These are phyloP conservation scores for Cornus florida DNA, from an alignment of 148 eudicot genomes.

Conservation along the genomic window DNA sequence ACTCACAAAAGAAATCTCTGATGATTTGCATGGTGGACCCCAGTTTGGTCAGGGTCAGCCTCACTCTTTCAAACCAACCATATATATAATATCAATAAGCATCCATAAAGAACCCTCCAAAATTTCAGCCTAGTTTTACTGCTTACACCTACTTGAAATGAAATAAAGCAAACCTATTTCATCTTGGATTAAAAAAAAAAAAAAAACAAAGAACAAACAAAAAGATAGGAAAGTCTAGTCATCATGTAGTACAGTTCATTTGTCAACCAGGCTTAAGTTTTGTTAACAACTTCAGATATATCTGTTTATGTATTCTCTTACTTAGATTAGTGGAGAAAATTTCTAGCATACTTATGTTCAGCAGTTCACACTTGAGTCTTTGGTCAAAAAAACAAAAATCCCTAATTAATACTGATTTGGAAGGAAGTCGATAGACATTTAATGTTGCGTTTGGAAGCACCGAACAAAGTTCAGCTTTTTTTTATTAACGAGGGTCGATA, in stretches of 20 bases:
- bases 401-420: neutral
- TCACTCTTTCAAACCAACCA: slow-evolving; percentile 1
- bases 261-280: no score
- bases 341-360: no score
- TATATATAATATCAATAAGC: neutral
- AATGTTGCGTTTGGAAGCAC: no score
- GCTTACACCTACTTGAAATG: neutral
- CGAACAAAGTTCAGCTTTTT: no score
- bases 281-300: no score
- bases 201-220: neutral
- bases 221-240: no score
- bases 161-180: neutral
- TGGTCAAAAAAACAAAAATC: neutral
- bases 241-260: no score
- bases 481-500: no score
- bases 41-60: slow-evolving; percentile 15
- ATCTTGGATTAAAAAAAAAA: no score
- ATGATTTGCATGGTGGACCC: slow-evolving; percentile 21
- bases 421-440: neutral
- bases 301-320: no score
- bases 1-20: slow-evolving; percentile 9
- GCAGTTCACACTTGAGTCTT: neutral
- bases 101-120: neutral
- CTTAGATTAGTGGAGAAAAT: neutral
- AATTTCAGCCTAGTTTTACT: neutral